A percentile compares a stretch with the other conserved stretches of the same genome.
These are phyloP conservation scores for Xylaria sp. DNA, from an alignment of 2,329 filamentous ascomycete species.

Conservation along the genomic window DNA sequence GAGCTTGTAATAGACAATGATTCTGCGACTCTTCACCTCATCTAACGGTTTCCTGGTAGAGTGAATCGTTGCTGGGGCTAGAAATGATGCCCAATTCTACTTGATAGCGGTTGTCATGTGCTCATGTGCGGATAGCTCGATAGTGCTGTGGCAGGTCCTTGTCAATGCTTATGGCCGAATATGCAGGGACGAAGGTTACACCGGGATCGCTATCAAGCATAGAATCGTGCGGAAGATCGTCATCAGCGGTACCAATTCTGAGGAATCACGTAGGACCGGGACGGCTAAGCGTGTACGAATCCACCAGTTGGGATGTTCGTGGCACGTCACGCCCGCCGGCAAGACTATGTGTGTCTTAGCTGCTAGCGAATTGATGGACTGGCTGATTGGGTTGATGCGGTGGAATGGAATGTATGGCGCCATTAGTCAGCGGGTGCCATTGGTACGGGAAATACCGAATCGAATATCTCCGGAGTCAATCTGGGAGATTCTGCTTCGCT, in stretches of 20 bases:
- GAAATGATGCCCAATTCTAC: neutral
- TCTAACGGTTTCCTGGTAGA: neutral
- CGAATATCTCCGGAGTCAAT: slow-evolving; percentile 18
- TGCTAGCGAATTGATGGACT: neutral
- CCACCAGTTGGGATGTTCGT: neutral
- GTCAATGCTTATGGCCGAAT: neutral
- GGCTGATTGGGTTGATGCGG: neutral
- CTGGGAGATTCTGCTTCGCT: neutral
- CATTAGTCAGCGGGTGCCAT: slow-evolving; percentile 22
- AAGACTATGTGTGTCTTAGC: neutral
- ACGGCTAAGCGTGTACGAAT: slow-evolving; percentile 6
- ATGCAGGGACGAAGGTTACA: neutral
- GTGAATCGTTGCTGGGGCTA: neutral
- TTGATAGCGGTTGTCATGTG: neutral
- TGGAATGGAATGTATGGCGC: neutral
- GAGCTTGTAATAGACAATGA: slow-evolving; percentile 7
- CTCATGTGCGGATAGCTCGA: neutral
- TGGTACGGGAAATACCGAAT: slow-evolving; percentile 19
- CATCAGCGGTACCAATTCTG: neutral
- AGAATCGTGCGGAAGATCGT: neutral
- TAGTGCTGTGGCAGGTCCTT: neutral
- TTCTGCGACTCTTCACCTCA: neutral
- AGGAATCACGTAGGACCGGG: slow-evolving; percentile 22
- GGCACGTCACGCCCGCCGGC: neutral
- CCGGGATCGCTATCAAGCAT: slow-evolving; percentile 1